Evolutionary conservation across 805 yeast species (phyloP), one percentile per base, ranked within the genome.

Genomic region (Metschnikowia vanudenii): DNA sequence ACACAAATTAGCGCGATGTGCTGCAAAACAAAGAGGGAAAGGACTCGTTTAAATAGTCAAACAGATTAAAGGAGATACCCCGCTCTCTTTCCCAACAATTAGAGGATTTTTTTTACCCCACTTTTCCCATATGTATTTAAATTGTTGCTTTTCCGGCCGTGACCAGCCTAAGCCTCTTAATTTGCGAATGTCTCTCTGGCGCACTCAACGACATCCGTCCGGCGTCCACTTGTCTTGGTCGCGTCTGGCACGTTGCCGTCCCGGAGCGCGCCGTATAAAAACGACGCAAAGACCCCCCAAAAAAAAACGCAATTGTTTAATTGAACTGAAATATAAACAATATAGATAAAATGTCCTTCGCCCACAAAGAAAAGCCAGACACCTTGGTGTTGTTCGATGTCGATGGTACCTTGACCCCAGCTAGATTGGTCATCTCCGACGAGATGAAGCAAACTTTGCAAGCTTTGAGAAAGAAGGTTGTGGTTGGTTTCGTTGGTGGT

Each of bases 341-440:
- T 9, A 8, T 38, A 17, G 18, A 30, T 39, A 59, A 11, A 37
- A 77, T 71, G 80, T 81, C 85, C 55, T 87, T 85, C 63, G 69
- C 88, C 33, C 73, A 85, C 65, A 84, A 82, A 69, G 86, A 88
- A 74, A 77, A 84, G 57, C 96, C 96, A 65, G 85, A 88, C 60
- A 85, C 88, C 54, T 77, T 94, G 62, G 96, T 88, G 57, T 82
- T 94, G 56, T 94, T 94, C 73, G 99, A 94, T 63, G 99, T 94
- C 57, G 99, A 94, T 68, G 99, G 97, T 57, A 94, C 99, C 47
- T 79, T 94, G 69, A 92, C 98, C 35, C 99, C 98, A 57, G 98
- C 99, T 46, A 89, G 99, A 78, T 80, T 84, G 66, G 68, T 64
- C 45, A 71, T 86, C 59, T 82, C 90, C 52, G 79, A 81, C 61